Conservation (phyloP, 1,284 basidiomycete species). For the Taiwanofungus camphoratus region DNA sequence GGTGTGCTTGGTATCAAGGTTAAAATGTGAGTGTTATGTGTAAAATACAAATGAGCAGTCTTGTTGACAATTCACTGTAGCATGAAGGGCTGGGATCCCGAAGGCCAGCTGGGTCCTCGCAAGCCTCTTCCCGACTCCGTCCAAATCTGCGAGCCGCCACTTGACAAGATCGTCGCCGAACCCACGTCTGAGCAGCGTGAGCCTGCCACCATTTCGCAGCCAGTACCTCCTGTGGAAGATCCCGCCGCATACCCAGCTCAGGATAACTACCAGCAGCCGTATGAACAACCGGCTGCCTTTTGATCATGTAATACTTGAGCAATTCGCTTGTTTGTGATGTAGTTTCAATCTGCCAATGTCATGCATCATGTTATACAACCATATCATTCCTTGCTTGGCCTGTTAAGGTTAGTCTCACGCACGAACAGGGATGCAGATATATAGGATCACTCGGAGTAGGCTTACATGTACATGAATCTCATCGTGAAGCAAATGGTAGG, state of each 20-base stretch:
- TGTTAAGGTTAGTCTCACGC: no score
- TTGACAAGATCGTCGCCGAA: slow-evolving; percentile 76
- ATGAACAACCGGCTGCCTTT: slow-evolving; percentile 30
- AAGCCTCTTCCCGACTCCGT: slow-evolving; percentile 97
- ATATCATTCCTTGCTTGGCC: no score
- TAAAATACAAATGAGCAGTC: no score
- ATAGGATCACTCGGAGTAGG: no score
- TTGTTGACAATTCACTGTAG: no score
- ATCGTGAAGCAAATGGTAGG: no score
- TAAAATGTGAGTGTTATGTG: slow-evolving; percentile 75
- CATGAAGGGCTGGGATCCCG: slow-evolving; percentile 96
- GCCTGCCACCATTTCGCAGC: slow-evolving; percentile 46
- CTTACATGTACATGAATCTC: no score
- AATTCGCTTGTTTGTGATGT: slow-evolving; percentile 7
- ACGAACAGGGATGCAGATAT: no score
- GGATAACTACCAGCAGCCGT: slow-evolving; percentile 31
- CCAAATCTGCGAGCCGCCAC: slow-evolving; percentile 79
- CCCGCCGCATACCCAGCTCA: slow-evolving; percentile 33
- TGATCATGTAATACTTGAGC: slow-evolving; percentile 18
- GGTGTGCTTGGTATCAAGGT: slow-evolving; percentile 99
- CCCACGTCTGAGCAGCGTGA: slow-evolving; percentile 78
- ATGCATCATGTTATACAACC: no score
- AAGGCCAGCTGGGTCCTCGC: slow-evolving; percentile 82
- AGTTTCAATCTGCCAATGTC: neutral
- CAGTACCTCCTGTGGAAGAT: slow-evolving; percentile 48